Conservation (phyloP, 1,284 basidiomycete genomes). For the Cryptococcus sp. region DNA sequence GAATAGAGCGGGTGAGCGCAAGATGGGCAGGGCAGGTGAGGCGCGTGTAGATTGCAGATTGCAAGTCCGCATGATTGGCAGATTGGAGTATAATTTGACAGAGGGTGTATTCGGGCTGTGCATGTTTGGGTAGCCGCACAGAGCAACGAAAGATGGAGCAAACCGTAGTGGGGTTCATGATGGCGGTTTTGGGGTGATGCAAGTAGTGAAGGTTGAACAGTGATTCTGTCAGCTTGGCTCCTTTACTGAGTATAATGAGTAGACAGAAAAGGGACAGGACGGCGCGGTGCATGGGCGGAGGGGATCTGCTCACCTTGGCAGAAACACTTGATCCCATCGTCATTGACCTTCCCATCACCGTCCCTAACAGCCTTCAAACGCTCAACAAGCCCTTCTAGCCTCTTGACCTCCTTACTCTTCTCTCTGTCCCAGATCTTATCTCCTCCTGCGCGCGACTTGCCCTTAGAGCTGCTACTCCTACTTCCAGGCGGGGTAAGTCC, state of each 20-base stretch:
- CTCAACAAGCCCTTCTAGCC: constrained; percentile 40
- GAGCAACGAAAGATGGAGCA: not conserved
- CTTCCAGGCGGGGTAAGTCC: not conserved
- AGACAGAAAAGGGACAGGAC: too few species aligned
- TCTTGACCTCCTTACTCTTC: constrained; percentile 42
- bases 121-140: too few species aligned
- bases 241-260: too few species aligned
- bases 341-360: constrained; percentile 31
- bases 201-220: too few species aligned
- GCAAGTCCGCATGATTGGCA: constrained; percentile 52
- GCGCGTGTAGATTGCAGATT: constrained; percentile 48
- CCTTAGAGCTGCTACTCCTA: constrained; percentile 6
- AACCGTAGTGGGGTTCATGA: too few species aligned
- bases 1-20: constrained; percentile 43
- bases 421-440: constrained; percentile 49
- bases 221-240: not conserved
- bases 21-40: constrained; percentile 54
- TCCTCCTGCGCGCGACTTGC: constrained; percentile 20
- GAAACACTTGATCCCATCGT: constrained; percentile 44
- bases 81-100: constrained; percentile 51
- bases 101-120: constrained; percentile 50
- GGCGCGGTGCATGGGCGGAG: too few species aligned
- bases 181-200: too few species aligned
- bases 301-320: constrained; percentile 49
- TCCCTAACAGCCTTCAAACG: constrained; percentile 35